These are phyloP conservation scores for Otatea glauca DNA, from an alignment of 176 grass and related monocot species.

Conservation along the genomic window DNA sequence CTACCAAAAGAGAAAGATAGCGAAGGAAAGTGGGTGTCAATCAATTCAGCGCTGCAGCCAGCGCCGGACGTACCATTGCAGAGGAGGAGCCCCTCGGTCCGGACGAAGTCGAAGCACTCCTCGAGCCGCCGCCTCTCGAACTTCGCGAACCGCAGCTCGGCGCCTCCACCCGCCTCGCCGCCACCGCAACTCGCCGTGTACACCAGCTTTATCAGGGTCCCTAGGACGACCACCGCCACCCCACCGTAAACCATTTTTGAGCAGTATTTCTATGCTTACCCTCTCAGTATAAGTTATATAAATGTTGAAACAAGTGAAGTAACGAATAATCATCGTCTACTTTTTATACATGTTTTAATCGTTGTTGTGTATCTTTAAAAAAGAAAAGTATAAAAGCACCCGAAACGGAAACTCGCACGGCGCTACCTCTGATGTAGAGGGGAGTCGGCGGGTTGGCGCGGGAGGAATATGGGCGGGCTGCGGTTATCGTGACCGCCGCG, in stretches of 20 bases:
- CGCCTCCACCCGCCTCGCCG: slow-evolving; percentile 37
- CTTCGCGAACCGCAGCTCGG: slow-evolving; percentile 78
- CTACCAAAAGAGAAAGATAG: no score
- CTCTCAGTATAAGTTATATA: no score
- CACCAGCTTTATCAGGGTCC: slow-evolving; percentile 92
- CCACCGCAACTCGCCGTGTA: slow-evolving; percentile 61
- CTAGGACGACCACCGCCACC: slow-evolving; percentile 26
- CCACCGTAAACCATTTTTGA: no score
- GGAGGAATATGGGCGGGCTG: slow-evolving; percentile 82
- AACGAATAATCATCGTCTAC: no score
- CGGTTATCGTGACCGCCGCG: slow-evolving; percentile 47
- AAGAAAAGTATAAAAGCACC: no score
- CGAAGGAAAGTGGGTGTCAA: neutral
- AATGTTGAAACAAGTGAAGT: no score
- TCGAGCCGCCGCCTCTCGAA: slow-evolving; percentile 81
- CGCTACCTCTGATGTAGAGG: slow-evolving; percentile 80
- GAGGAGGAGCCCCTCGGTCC: slow-evolving; percentile 55
- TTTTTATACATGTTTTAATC: no score
- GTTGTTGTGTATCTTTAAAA: no score
- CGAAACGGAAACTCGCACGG: neutral
- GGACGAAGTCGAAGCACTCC: slow-evolving; percentile 78
- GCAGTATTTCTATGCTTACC: no score
- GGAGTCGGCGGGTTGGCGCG: slow-evolving; percentile 62
- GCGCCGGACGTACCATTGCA: slow-evolving; percentile 43
- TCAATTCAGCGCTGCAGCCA: neutral